Base-by-base conservation (phyloP, 331 rosid species). In the Ulmus americana region DNA sequence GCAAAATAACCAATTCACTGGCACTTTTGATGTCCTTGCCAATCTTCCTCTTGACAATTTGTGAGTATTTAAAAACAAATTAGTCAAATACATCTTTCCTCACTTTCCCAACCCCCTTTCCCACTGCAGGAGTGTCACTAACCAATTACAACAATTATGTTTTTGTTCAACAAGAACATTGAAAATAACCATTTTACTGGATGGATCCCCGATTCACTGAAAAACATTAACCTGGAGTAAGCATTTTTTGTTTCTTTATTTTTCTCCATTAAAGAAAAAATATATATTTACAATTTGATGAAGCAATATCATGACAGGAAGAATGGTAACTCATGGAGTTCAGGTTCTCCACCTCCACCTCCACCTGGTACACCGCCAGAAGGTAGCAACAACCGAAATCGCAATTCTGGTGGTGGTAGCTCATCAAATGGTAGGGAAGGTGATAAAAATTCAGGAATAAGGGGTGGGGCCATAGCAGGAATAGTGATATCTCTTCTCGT, bases 331-430 rank as follows among this genome's bases (percentile, higher is more conserved):
- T 11, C 70, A 1, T 94, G 95, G 95, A 94, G 64, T 70, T 82
- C 94, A 10, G 99, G 96, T 46, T 83, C 95, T 77, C 96, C 99
- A 53, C 99, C 99, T 48, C 99, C 97, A 60, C 96, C 97, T 50
- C 97, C 99, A 45, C 97, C 99, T 38, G 97, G 97, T 45, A 85
- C 97, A 9, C 95, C 97, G 63, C 95, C 95, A 58, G 57, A 75
- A 53, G 61, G 65, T 45, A 69, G 65, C 72, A 45, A 63, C 61
- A 78, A 68, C 47, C 82, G 74, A 58, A 73, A 64, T 70, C 95
- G 69, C 79, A 79, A 76, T 16, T 72, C 95, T 54, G 85, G 81
- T 45, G 69, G 78, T 55, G 75, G 63, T 51, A 59, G 69, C 63
- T 15, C 65, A 53, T 60, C 88, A 20, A 75, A 42, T 65, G 79